Evolutionary conservation across 495 filamentous ascomycete genomes (phyloP), one percentile per base, ranked within the genome.

Genomic region (Penicillium lividum): DNA sequence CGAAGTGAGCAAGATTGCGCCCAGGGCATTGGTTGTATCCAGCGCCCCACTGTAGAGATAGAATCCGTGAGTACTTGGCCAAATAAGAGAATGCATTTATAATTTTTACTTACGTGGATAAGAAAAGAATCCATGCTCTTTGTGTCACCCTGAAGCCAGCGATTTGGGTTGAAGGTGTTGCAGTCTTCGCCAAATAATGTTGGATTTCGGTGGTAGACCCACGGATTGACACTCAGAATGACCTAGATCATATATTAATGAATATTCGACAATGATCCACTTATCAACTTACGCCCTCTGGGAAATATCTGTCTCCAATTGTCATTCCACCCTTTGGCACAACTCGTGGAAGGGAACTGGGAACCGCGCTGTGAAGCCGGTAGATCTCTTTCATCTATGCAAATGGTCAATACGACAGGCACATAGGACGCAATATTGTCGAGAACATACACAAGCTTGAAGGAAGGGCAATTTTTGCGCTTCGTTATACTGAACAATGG

Each of bases 311-410:
- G 16, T 68, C 66, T 7, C 29, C 67, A 30, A 74, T 63, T 0
- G 64, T 71, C 3, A 73, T 53, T 3, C 71, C 72, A 16, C 60
- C 66, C 16, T 54, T 33, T 5, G 72, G 73, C 1, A 59, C 69
- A 1, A 75, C 65, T 5, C 73, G 63, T 0, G 72, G 66, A 22
- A 78, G 61, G 7, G 55, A 57, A 13, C 63, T 52, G 10, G 44
- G 51, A 6, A 73, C 67, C 13, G 67, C 67, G 34, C 68, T 46
- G 44, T 71, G 65, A 62, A 64, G 84, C 5, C 80, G 82, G 30
- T 79, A 79, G 16, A 81, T 75, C 59, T 86, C 84, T 62, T 80
- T 76, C 58, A 84, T 76, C 72, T 75, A 48, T 25, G n/a, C 15
- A 31, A 33, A 4, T 10, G 2, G 30, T 45, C 57, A 30, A 53